Evolutionary conservation across 2,329 filamentous ascomycete species (phyloP), one percentile per base, ranked within the genome.

Genomic region (Aspergillus ruber): DNA sequence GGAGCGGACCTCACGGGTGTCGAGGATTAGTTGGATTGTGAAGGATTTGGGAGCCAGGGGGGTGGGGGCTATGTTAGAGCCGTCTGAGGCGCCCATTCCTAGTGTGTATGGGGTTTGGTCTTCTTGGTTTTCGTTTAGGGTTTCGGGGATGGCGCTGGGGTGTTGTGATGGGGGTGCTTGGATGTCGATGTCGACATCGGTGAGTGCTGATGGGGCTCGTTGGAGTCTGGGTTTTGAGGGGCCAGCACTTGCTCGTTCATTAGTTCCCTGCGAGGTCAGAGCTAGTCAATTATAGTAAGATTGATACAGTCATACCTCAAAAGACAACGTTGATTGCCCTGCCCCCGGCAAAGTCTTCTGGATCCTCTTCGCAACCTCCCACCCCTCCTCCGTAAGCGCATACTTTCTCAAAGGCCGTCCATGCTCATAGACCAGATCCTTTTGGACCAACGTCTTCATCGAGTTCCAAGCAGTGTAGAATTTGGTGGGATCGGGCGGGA

Each of bases 381-480:
- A 87, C 3, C 88, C 88, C 50, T 88, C 84, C 27, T 90, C 86
- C 0, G 86, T 88, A 32, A 93, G 69, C 2, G 76, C 74, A 60
- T 90, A 93, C 54, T 78, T 81, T 50, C 82, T 79, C 15, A 82
- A 66, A 0, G 86, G 86, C 13, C 84, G 76, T 0, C 86, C 84
- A 45, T 81, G 81, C 55, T 86, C 83, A 48, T 82, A 83, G 0
- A 90, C 85, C 3, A 90, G 70, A 48, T 89, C 85, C 61, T 90
- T 89, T 46, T 82, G 75, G 4, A 83, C 56, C 27, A 93, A 69
- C 0, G 84, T 88, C 61, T 87, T 88, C 78, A 91, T 90, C 1
- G 86, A 89, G 58, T 80, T 85, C 87, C 87, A 93, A 0, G 88
- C 88, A 0, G 87, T 91, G 57, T 88, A 87, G 57, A 80, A 86